Percentiles rank a stretch among this genome's conserved stretches.
Conservation (phyloP, 371 early-diverging fungal species). For the Funneliformis caledonium region DNA sequence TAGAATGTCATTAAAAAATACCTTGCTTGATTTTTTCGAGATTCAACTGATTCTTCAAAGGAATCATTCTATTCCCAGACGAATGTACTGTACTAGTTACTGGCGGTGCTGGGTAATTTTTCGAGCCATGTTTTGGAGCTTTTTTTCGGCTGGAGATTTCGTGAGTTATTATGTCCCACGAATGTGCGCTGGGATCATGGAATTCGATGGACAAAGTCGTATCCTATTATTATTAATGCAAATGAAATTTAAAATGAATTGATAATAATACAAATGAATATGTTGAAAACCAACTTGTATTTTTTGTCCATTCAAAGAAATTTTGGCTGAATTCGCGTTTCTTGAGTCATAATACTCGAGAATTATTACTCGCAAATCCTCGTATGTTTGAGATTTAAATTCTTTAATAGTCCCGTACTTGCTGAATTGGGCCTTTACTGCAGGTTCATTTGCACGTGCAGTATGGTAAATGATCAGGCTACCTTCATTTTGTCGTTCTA, state of each 20-base stretch:
- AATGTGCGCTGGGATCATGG: conserved; percentile 4
- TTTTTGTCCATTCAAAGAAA: conserved; percentile 41
- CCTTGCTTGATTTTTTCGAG: conserved; percentile 6
- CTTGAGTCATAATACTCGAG: conserved; percentile 51
- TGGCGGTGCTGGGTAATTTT: neutral
- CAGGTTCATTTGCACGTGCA: neutral
- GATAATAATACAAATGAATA: neutral
- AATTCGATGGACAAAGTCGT: conserved; percentile 14
- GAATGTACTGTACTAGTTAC: conserved; percentile 1
- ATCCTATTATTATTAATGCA: neutral
- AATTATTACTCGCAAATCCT: neutral
- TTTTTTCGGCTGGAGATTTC: neutral
- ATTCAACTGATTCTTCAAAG: conserved; percentile 20
- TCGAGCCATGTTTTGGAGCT: neutral
- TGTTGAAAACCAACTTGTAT: conserved; percentile 37
- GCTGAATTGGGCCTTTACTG: neutral
- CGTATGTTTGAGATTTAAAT: neutral
- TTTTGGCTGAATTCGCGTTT: conserved; percentile 42
- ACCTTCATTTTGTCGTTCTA: conserved; percentile 21
- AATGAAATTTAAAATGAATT: neutral
- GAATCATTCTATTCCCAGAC: conserved; percentile 31
- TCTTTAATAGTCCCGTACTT: neutral
- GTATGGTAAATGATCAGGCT: neutral
- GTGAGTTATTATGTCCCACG: conserved; percentile 1
- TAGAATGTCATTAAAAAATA: neutral